Base-by-base conservation (phyloP, 1,139 yeast species). In the Magnusiomyces sp. region DNA sequence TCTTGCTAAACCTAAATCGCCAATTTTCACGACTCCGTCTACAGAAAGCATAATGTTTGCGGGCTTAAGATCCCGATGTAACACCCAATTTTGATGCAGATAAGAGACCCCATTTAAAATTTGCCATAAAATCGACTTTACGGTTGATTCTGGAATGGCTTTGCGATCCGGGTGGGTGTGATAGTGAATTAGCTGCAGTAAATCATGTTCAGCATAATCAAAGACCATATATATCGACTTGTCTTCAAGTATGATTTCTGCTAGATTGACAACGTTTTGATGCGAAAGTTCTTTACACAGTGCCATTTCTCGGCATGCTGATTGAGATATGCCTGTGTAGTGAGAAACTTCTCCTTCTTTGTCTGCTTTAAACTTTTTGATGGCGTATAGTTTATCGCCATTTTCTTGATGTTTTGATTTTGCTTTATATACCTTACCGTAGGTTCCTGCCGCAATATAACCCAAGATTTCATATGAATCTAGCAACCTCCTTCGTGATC, bases 401-500 rank as follows among this genome's bases (percentile, higher is more conserved):
- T 23, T 23, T 7, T 23, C 29, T 23, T 47, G 57, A 45, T 56
- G 55, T 55, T 60, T 61, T 31, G 75, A 70, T 56, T 76, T 77
- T 14, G 97, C 97, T 64, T 92, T 92, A 70, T 89, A 94, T 31
- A 92, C 99, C 55, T 50, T 60, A 27, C 99, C 99, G 66, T 92
- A 92, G 0, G 99, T 92, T 39, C 99, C 99, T 0, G 98, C 96
- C 0, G 98, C 98, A 54, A 92, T 94, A 66, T 92, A 92, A 0
- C 99, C 99, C 33, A 88, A 71, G 54, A 94, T 84, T 55, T 84
- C 90, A 66, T 90, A 92, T 58, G 83, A 83, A 45, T 84, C 81
- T 31, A 88, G 69, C 2, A 92, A 95, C 5, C 87, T 80, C 42
- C 78, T 75, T 50, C 95, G 70, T 2, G 79, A 70, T 36, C 76